A percentile compares a stretch with the other conserved stretches of the same genome.
phyloP scores from a whole-genome alignment of 495 filamentous ascomycete species.

The Penicillium riverlandense region DNA sequence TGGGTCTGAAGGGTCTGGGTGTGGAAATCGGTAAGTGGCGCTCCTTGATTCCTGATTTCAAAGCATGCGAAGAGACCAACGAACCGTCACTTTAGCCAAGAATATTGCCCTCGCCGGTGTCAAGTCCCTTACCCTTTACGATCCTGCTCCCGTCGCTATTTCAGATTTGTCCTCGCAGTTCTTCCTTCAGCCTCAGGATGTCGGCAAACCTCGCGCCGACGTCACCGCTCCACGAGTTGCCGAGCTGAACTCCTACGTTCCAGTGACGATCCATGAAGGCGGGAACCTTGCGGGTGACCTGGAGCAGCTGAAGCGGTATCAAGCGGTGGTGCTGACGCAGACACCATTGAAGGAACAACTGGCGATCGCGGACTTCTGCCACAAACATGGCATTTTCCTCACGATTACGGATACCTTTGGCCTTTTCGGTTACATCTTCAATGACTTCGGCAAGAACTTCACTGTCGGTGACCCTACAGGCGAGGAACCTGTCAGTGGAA shows the following conservation, averaged over 20 bases:
- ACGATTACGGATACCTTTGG: slow-evolving; percentile 85
- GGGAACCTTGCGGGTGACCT: slow-evolving; percentile 61
- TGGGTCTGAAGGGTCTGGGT: slow-evolving; percentile 87
- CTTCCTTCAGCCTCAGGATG: slow-evolving; percentile 82
- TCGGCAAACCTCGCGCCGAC: slow-evolving; percentile 84
- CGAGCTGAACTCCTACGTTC: slow-evolving; percentile 94
- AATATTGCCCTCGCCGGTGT: slow-evolving; percentile 97
- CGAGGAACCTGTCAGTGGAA: slow-evolving; percentile 80
- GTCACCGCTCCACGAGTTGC: slow-evolving; percentile 83
- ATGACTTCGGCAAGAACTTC: slow-evolving; percentile 94
- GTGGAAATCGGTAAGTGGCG: slow-evolving; percentile 72
- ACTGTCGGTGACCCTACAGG: slow-evolving; percentile 83
- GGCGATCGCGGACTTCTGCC: slow-evolving; percentile 82
- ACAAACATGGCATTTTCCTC: slow-evolving; percentile 83
- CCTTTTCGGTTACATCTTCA: slow-evolving; percentile 93
- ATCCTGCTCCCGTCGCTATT: slow-evolving; percentile 72
- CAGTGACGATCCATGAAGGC: slow-evolving; percentile 67
- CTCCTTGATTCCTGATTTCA: too few species aligned
- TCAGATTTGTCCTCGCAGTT: slow-evolving; percentile 93
- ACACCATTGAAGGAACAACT: slow-evolving; percentile 73
- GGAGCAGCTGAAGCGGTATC: slow-evolving; percentile 73
- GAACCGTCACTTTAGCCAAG: slow-evolving; percentile 57
- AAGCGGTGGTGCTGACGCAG: slow-evolving; percentile 86
- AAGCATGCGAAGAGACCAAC: not conserved
- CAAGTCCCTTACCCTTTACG: slow-evolving; percentile 79